phyloP scores from a whole-genome alignment of 768 basidiomycete genomes.

The Baorangia bicolor region DNA sequence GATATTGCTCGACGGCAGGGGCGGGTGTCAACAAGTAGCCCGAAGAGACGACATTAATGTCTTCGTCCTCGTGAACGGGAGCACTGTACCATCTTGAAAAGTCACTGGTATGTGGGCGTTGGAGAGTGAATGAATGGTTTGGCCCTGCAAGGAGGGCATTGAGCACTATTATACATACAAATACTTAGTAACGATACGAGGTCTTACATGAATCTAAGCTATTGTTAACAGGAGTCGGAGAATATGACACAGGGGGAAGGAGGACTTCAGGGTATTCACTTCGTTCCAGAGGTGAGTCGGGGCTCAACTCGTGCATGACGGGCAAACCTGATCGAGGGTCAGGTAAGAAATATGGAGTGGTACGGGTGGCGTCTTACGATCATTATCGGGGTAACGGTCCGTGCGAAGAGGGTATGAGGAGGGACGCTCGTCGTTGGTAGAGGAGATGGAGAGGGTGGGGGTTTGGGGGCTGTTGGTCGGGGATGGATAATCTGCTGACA shows the following conservation, averaged over 20 bases:
- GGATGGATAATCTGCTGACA: slow-evolving; percentile 43
- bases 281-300: slow-evolving; percentile 34
- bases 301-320: slow-evolving; percentile 31
- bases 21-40: slow-evolving; percentile 11
- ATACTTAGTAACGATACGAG: slow-evolving; percentile 67
- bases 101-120: slow-evolving; percentile 29
- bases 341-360: neutral
- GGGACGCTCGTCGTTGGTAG: slow-evolving; percentile 39
- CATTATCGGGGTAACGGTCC: slow-evolving; percentile 28
- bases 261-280: slow-evolving; percentile 31
- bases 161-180: slow-evolving; percentile 66
- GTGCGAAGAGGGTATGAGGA: slow-evolving; percentile 34
- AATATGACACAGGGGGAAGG: slow-evolving; percentile 29
- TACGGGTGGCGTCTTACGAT: slow-evolving; percentile 20
- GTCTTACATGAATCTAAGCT: slow-evolving; percentile 73
- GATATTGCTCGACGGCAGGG: slow-evolving; percentile 8
- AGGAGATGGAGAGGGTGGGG: slow-evolving; percentile 46
- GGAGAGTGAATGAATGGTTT: slow-evolving; percentile 25
- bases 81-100: slow-evolving; percentile 25
- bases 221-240: slow-evolving; percentile 42
- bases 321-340: slow-evolving; percentile 25
- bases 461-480: slow-evolving; percentile 44
- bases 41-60: slow-evolving; percentile 23
- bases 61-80: slow-evolving; percentile 14
- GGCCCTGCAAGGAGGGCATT: slow-evolving; percentile 58